phyloP scores from a whole-genome alignment of 176 grass and related monocot species.

The Carex littledalei region DNA sequence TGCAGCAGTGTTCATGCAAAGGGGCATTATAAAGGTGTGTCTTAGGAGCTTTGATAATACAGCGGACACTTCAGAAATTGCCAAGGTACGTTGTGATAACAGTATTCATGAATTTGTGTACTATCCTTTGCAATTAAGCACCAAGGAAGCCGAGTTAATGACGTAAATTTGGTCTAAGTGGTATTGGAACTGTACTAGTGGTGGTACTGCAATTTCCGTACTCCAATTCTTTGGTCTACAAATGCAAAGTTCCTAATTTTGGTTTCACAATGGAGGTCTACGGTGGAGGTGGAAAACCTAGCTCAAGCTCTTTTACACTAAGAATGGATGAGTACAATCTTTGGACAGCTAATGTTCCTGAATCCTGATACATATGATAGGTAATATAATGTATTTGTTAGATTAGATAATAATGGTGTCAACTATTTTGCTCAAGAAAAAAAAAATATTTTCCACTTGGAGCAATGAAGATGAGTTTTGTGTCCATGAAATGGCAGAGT shows the following conservation, averaged over 20 bases:
- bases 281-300: slow-evolving; percentile 62
- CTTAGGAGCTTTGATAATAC: slow-evolving; percentile 59
- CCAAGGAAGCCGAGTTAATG: background rate
- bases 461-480: background rate
- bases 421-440: background rate
- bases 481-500: background rate
- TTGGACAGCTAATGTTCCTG: slow-evolving; percentile 48
- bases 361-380: background rate
- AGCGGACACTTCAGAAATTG: slow-evolving; percentile 62
- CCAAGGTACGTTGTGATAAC: slow-evolving; percentile 38
- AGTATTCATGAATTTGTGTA: background rate
- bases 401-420: background rate
- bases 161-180: background rate
- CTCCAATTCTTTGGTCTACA: background rate
- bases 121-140: slow-evolving; percentile 6
- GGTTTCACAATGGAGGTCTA: slow-evolving; percentile 38
- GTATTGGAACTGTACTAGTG: background rate
- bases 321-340: slow-evolving; percentile 87
- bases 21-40: slow-evolving; percentile 67
- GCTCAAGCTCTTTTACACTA: slow-evolving; percentile 73
- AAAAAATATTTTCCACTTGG: background rate
- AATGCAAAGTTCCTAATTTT: background rate
- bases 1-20: slow-evolving; percentile 81
- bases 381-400: background rate
- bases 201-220: background rate